phyloP scores from a whole-genome alignment of 1,139 yeast species.

The Insectozyma bohioensis region DNA sequence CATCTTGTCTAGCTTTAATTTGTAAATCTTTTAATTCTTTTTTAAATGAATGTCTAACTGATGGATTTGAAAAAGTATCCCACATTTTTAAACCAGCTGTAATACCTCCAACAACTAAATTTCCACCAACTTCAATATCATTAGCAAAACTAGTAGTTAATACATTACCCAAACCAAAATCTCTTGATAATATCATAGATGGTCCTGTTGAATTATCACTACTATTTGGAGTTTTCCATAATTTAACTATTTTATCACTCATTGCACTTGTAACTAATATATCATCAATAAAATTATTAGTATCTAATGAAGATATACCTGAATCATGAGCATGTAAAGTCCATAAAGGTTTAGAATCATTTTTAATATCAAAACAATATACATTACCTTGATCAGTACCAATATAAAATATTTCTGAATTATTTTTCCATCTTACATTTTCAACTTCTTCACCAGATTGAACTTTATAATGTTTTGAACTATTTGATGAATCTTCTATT shows the following conservation, averaged over 20 bases:
- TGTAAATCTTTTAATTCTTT: conserved; percentile 57
- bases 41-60: conserved; percentile 71
- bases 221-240: conserved; percentile 72
- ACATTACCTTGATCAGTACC: conserved; percentile 93
- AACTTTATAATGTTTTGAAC: conserved; percentile 65
- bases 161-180: conserved; percentile 93
- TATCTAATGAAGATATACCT: conserved; percentile 80
- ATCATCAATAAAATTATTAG: conserved; percentile 68
- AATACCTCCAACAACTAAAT: conserved; percentile 85
- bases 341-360: conserved; percentile 75
- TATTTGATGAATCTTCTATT: conserved; percentile 57
- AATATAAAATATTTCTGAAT: conserved; percentile 71
- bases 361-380: conserved; percentile 85
- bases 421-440: conserved; percentile 63
- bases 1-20: conserved; percentile 55
- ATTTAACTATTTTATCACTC: conserved; percentile 83
- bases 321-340: conserved; percentile 96
- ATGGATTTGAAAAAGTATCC: conserved; percentile 82
- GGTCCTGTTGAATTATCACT: conserved; percentile 54
- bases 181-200: conserved; percentile 86
- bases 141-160: conserved; percentile 81
- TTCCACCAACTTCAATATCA: conserved; percentile 84
- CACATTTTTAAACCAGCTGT: conserved; percentile 83
- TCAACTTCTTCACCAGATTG: conserved; percentile 79
- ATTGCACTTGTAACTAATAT: conserved; percentile 84